A percentile compares a stretch with the other conserved stretches of the same genome.
Conservation (phyloP, 768 basidiomycete species). For the Hypholoma sublateritium region DNA sequence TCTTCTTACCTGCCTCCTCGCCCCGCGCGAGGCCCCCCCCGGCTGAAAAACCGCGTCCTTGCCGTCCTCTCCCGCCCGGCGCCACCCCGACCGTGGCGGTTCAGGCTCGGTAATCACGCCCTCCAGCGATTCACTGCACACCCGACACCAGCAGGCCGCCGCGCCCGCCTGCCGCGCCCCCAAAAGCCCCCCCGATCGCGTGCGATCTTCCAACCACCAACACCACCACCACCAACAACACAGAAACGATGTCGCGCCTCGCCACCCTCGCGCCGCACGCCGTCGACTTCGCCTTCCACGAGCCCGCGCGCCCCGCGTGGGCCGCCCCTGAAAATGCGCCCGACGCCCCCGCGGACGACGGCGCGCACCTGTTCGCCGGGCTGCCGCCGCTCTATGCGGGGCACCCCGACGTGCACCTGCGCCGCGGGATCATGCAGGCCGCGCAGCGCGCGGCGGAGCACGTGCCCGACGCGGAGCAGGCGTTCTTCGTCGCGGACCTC, state of each 20-base stretch:
- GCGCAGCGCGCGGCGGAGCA: slow-evolving; percentile 48
- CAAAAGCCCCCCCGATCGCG: neutral
- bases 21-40: slow-evolving; percentile 75
- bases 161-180: neutral
- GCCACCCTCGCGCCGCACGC: slow-evolving; percentile 42
- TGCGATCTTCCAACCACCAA: neutral
- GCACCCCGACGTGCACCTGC: slow-evolving; percentile 71
- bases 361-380: slow-evolving; percentile 53
- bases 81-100: slow-evolving; percentile 70
- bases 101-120: slow-evolving; percentile 64
- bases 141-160: neutral
- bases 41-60: slow-evolving; percentile 38
- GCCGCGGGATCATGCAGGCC: slow-evolving; percentile 74
- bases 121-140: neutral
- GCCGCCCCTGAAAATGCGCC: slow-evolving; percentile 46
- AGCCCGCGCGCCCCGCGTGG: slow-evolving; percentile 61
- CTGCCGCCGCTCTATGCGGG: slow-evolving; percentile 70
- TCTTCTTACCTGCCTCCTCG: slow-evolving; percentile 60
- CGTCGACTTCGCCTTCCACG: slow-evolving; percentile 31
- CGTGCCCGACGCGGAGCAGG: slow-evolving; percentile 80
- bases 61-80: slow-evolving; percentile 68
- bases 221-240: slow-evolving; percentile 5
- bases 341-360: slow-evolving; percentile 25
- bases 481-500: slow-evolving; percentile 96
- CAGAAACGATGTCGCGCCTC: slow-evolving; percentile 63